Percentiles rank a stretch among this genome's conserved stretches.
These are phyloP conservation scores for Aspergillus bombycis DNA, from an alignment of 2,329 filamentous ascomycete genomes.

Conservation along the genomic window DNA sequence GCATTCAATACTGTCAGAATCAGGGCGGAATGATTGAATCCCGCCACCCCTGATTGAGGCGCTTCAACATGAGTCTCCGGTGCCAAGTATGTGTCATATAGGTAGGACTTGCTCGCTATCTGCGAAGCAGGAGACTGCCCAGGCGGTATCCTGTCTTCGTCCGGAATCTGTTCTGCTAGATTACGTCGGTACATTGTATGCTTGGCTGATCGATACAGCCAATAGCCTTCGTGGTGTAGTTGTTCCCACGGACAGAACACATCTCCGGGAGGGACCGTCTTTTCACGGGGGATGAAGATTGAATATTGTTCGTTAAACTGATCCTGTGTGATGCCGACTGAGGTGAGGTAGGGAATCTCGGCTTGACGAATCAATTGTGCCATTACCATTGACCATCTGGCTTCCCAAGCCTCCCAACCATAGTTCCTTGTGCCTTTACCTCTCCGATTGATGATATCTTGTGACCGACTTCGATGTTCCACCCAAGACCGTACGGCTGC, in stretches of 20 bases:
- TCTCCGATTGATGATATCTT: conserved; percentile 76
- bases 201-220: conserved; percentile 58
- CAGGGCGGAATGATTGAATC: conserved; percentile 56
- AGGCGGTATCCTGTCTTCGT: conserved; percentile 60
- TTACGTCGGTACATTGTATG: conserved; percentile 54
- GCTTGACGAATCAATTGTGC: conserved; percentile 61
- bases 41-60: conserved; percentile 45
- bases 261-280: conserved; percentile 52
- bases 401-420: conserved; percentile 92
- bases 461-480: conserved; percentile 72
- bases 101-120: conserved; percentile 55
- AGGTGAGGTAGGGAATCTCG: conserved; percentile 51
- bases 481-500: conserved; percentile 80
- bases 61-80: conserved; percentile 61
- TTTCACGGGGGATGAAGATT: conserved; percentile 56
- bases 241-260: conserved; percentile 60
- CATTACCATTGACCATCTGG: conserved; percentile 68
- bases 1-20: conserved; percentile 53
- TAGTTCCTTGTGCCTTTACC: conserved; percentile 88
- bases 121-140: conserved; percentile 59
- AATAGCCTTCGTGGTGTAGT: conserved; percentile 66
- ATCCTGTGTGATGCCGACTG: conserved; percentile 30
- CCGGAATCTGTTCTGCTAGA: conserved; percentile 59
- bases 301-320: conserved; percentile 31
- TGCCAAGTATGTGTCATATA: conserved; percentile 65